Evolutionary conservation across 2,329 filamentous ascomycete genomes (phyloP), one percentile per base, ranked within the genome.

Genomic region (Verticillium tricorpus): DNA sequence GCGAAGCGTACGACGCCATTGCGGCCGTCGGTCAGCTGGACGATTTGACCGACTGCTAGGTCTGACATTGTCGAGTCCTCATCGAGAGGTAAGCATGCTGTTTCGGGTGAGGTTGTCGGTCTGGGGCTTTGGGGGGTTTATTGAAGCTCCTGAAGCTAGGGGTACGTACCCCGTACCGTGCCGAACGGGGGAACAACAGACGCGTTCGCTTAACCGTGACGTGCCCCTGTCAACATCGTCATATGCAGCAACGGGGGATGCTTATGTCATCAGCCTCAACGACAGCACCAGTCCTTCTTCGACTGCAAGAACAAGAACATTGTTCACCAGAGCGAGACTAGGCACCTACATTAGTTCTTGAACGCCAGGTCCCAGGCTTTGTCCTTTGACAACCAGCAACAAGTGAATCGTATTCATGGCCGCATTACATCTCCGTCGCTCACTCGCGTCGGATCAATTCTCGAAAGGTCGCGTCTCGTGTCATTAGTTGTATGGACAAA

Each of bases 11-110:
- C 85, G 63, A 85, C 85, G 68, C 86, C 95, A 68, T 85, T 85
- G 69, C 90, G 89, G 70, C 90, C 90, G 76, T 97, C 90, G 70
- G 83, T 86, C 68, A 96, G 87, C 76, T 89, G 87, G 75, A 98
- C 85, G 66, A 85, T 86, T 78, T 95, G 90, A 69, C 92, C 93
- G 64, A 81, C 74, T 70, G 79, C 80, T 69, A 86, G 79, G 65
- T 86, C 84, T 71, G 83, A 78, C 83, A 86, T 85, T 68, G 70
- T 80, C 74, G 59, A 60, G 35, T 34, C 50, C 56, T 59, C 59
- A 63, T 57, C 59, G 54, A 50, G 54, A 58, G 52, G 58, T 61
- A 58, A 60, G 28, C 63, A 63, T 62, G 28, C 62, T 56, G 60
- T 61, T 22, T 31, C 22, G 31, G 58, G 50, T 12, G 28, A 37